A percentile compares a stretch with the other conserved stretches of the same genome.
Conservation (phyloP, 257 asterid genomes). For the Coffea canephora region DNA sequence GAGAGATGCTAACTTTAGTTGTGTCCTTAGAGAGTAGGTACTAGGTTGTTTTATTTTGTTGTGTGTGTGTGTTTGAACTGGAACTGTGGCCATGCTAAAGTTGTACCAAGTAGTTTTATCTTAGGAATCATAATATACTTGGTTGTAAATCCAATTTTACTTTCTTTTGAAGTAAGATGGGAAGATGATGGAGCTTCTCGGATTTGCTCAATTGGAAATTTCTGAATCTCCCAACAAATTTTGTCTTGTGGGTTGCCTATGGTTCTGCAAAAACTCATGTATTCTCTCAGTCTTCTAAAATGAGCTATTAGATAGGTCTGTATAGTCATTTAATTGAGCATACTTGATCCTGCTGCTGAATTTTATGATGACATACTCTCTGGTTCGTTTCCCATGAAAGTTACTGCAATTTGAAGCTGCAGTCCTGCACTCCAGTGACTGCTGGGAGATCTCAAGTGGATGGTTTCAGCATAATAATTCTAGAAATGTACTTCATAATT, state of each 20-base stretch:
- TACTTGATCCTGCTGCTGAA: background rate
- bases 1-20: background rate
- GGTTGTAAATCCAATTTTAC: too few relatives aligned
- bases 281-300: background rate
- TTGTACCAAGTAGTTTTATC: too few relatives aligned
- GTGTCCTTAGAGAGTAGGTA: background rate
- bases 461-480: background rate
- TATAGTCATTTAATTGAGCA: background rate
- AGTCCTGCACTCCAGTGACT: background rate
- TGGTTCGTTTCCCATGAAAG: background rate
- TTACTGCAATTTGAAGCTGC: background rate
- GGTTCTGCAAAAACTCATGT: background rate
- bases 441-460: background rate
- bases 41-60: too few relatives aligned
- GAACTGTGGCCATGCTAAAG: too few relatives aligned
- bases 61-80: too few relatives aligned
- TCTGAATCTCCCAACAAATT: too few relatives aligned
- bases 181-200: background rate
- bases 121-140: too few relatives aligned
- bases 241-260: background rate
- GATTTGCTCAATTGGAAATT: background rate
- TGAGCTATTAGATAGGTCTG: background rate
- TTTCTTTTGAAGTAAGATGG: background rate
- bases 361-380: background rate
- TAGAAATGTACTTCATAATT: background rate